These are phyloP conservation scores for Balakata baccata DNA, from an alignment of 345 rosid species.

Conservation along the genomic window DNA sequence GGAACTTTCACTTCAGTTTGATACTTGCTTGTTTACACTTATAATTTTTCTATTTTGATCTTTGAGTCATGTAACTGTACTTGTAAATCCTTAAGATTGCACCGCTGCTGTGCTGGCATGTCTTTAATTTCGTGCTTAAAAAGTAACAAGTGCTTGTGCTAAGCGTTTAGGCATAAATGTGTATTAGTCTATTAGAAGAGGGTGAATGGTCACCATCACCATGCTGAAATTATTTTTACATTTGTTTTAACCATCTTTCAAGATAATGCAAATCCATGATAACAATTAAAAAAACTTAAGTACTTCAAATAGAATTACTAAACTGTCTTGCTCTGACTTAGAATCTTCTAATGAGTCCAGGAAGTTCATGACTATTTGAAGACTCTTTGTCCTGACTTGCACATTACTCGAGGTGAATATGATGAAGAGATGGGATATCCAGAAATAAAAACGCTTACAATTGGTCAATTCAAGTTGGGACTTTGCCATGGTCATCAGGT, in stretches of 20 bases:
- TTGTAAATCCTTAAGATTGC: not conserved
- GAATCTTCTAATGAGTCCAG: conserved; percentile 35
- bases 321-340: conserved; percentile 6
- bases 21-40: not conserved
- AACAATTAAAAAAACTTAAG: too few species aligned
- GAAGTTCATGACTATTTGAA: conserved; percentile 94
- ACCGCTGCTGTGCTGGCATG: not conserved
- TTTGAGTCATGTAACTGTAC: too few species aligned
- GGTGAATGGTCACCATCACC: too few species aligned
- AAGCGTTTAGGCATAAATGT: not conserved
- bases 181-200: not conserved
- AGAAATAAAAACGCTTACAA: conserved; percentile 77
- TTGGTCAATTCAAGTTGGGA: conserved; percentile 94
- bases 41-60: too few species aligned
- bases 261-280: not conserved
- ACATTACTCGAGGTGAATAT: conserved; percentile 77
- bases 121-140: not conserved
- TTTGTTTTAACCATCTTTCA: not conserved
- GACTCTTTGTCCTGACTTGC: conserved; percentile 86
- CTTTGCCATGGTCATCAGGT: conserved; percentile 98
- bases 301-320: not conserved
- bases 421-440: conserved; percentile 83
- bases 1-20: too few species aligned
- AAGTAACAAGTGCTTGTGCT: not conserved
- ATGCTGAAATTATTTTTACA: not conserved